Percentiles rank a stretch among this genome's conserved stretches.
Conservation (phyloP, 768 basidiomycete genomes). For the Leccinum rimulosum region DNA sequence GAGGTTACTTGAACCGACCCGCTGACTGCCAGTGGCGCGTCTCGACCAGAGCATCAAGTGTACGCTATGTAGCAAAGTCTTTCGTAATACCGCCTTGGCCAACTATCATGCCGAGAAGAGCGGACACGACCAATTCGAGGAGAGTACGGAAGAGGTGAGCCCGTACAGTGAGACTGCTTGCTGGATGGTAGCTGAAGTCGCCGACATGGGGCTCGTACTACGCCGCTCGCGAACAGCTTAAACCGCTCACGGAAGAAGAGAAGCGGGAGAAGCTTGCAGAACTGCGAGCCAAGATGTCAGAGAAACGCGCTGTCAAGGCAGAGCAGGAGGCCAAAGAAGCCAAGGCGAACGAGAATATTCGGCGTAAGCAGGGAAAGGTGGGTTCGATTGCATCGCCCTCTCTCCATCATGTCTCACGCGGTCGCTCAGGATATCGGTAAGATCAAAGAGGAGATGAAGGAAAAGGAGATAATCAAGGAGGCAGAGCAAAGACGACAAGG, state of each 20-base stretch:
- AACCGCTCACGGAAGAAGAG: slow-evolving; percentile 94
- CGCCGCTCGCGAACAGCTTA: slow-evolving; percentile 53
- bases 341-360: slow-evolving; percentile 71
- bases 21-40: background rate
- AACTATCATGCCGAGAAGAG: slow-evolving; percentile 94
- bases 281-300: slow-evolving; percentile 72
- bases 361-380: slow-evolving; percentile 84
- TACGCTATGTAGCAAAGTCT: slow-evolving; percentile 79
- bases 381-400: background rate
- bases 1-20: background rate
- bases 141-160: slow-evolving; percentile 88
- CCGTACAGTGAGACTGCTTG: background rate
- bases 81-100: slow-evolving; percentile 82
- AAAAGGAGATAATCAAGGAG: slow-evolving; percentile 81
- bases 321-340: slow-evolving; percentile 71
- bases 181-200: background rate
- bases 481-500: slow-evolving; percentile 75
- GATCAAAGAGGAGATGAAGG: slow-evolving; percentile 71
- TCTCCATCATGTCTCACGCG: slow-evolving; percentile 1
- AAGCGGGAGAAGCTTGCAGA: slow-evolving; percentile 80
- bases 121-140: slow-evolving; percentile 95
- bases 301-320: slow-evolving; percentile 73
- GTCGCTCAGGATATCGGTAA: slow-evolving; percentile 59
- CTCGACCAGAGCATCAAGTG: slow-evolving; percentile 73
- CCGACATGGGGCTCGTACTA: background rate